Evolutionary conservation across 441 rosid species (phyloP).

Genomic region (Viola pubescens): DNA sequence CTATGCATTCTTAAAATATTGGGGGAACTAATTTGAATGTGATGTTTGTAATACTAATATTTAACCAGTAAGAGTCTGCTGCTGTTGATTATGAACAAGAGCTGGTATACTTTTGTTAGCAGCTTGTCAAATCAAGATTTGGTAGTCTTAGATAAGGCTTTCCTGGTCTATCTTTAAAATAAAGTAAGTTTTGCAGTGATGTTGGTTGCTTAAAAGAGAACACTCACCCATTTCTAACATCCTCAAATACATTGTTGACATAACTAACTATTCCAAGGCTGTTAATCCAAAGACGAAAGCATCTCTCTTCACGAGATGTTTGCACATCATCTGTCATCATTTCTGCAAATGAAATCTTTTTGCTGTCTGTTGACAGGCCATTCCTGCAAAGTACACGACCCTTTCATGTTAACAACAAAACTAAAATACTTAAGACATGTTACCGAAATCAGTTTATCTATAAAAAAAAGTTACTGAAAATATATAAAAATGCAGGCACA

Average conservation of each 20-base stretch:
- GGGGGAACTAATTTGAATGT: too few relatives aligned
- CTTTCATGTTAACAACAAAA: slow-evolving; percentile 10
- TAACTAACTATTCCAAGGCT: slow-evolving; percentile 24
- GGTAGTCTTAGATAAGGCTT: neutral
- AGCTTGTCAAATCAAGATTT: too few relatives aligned
- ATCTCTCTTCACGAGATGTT: slow-evolving; percentile 25
- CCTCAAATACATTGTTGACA: slow-evolving; percentile 26
- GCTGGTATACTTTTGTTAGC: too few relatives aligned
- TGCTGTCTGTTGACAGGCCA: slow-evolving; percentile 23
- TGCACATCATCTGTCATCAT: slow-evolving; percentile 26
- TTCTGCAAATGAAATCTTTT: slow-evolving; percentile 25
- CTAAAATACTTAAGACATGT: neutral
- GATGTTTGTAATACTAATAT: too few relatives aligned
- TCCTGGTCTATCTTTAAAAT: neutral
- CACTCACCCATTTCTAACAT: slow-evolving; percentile 24
- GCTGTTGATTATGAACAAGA: too few relatives aligned
- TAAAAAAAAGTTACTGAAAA: too few relatives aligned
- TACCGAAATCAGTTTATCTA: too few relatives aligned
- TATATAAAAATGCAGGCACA: too few relatives aligned
- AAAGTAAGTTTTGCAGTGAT: neutral
- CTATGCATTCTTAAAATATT: too few relatives aligned
- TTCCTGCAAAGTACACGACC: slow-evolving; percentile 17
- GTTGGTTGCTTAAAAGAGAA: neutral
- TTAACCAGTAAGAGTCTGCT: too few relatives aligned
- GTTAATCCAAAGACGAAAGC: slow-evolving; percentile 27